phyloP scores from a whole-genome alignment of 2,329 filamentous ascomycete genomes.

The Escovopsis weberi region DNA sequence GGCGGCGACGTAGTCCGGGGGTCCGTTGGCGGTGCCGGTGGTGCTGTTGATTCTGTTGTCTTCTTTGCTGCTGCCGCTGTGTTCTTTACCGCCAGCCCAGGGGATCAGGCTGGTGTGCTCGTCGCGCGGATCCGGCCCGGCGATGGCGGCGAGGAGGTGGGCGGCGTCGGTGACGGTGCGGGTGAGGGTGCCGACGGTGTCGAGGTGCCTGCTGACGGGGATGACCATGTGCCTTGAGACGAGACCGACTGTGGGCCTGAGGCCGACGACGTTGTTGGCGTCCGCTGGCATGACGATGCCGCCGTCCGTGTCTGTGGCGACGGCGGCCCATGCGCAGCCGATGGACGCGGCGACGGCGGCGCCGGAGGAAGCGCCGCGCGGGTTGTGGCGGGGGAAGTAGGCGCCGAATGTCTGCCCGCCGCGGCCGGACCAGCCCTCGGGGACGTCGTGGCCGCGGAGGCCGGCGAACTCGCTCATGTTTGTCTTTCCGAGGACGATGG shows the following conservation, averaged over 20 bases:
- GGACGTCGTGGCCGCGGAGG: conserved; percentile 35
- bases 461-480: conserved; percentile 51
- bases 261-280: conserved; percentile 48
- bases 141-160: conserved; percentile 46
- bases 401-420: conserved; percentile 46
- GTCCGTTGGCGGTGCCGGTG: too few relatives aligned
- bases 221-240: conserved; percentile 49
- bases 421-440: conserved; percentile 48
- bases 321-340: conserved; percentile 40
- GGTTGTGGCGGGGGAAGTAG: conserved; percentile 46
- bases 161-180: conserved; percentile 52
- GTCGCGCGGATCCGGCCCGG: conserved; percentile 42
- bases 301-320: conserved; percentile 41
- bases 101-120: conserved; percentile 50
- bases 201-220: conserved; percentile 48
- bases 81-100: conserved; percentile 1
- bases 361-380: conserved; percentile 44
- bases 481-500: conserved; percentile 51
- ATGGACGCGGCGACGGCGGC: conserved; percentile 43
- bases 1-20: conserved; percentile 45
- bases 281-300: conserved; percentile 43
- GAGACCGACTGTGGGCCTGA: conserved; percentile 53
- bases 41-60: too few relatives aligned
- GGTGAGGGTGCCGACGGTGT: conserved; percentile 51
- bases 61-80: too few relatives aligned